Conservation (phyloP, 371 early-diverging fungal species). For the Mucor saturninus region DNA sequence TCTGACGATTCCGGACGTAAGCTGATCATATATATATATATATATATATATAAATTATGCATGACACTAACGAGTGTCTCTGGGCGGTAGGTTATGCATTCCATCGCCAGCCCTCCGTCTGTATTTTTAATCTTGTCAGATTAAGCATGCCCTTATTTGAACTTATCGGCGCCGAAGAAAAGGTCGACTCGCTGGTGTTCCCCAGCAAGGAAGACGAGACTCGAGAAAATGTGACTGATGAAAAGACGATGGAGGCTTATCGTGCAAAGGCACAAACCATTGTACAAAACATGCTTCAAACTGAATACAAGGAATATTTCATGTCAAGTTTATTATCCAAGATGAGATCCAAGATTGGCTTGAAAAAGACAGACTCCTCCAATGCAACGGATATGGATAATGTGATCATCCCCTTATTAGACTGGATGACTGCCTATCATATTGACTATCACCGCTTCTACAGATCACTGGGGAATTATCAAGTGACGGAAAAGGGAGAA, state of each 20-base stretch:
- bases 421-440: slow-evolving; percentile 60
- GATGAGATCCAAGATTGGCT: slow-evolving; percentile 71
- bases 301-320: slow-evolving; percentile 60
- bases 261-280: slow-evolving; percentile 49
- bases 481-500: slow-evolving; percentile 40
- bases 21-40: neutral
- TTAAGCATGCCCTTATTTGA: slow-evolving; percentile 73
- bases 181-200: slow-evolving; percentile 44
- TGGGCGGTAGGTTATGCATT: slow-evolving; percentile 71
- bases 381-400: slow-evolving; percentile 43
- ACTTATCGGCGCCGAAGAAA: slow-evolving; percentile 66
- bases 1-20: slow-evolving; percentile 67
- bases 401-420: slow-evolving; percentile 72
- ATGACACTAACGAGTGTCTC: neutral
- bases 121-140: slow-evolving; percentile 80
- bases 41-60: neutral
- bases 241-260: slow-evolving; percentile 29
- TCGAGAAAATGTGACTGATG: slow-evolving; percentile 31
- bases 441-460: slow-evolving; percentile 81
- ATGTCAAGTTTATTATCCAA: slow-evolving; percentile 45
- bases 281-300: slow-evolving; percentile 50
- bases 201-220: slow-evolving; percentile 39
- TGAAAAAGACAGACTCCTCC: slow-evolving; percentile 7
- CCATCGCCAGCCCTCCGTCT: slow-evolving; percentile 83
- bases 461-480: slow-evolving; percentile 58